These are phyloP conservation scores for Pelargonium hybrid DNA, from an alignment of 441 rosid genomes.

Conservation along the genomic window DNA sequence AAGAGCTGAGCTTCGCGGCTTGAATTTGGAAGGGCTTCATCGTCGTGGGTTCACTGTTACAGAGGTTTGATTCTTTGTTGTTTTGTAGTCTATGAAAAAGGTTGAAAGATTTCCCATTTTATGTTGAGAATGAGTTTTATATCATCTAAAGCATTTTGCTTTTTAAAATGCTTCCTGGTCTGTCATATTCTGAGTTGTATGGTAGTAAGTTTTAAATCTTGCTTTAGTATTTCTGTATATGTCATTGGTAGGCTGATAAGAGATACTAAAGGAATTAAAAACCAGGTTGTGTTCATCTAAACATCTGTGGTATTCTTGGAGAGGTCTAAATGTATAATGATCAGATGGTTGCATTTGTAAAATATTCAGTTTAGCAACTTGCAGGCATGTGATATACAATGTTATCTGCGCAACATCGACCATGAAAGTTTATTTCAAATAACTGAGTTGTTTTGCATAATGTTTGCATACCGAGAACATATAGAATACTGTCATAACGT, in stretches of 20 bases:
- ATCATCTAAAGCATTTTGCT: background rate
- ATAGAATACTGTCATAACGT: background rate
- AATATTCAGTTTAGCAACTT: background rate
- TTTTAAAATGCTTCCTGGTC: background rate
- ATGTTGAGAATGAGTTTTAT: background rate
- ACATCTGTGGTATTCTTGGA: background rate
- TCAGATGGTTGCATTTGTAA: background rate
- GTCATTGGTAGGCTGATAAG: background rate
- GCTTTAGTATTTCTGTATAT: no score
- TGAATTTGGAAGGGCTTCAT: conserved; percentile 78
- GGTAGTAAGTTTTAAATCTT: no score
- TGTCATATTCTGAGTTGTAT: background rate
- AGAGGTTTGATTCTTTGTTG: conserved; percentile 41
- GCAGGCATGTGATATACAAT: no score
- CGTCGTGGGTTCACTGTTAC: conserved; percentile 53
- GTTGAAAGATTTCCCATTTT: background rate
- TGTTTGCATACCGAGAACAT: background rate
- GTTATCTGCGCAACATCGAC: background rate
- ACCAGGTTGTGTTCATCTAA: background rate
- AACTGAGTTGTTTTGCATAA: background rate
- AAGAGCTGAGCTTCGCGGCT: conserved; percentile 82
- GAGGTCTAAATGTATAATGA: no score
- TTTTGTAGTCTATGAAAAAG: background rate
- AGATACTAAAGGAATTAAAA: background rate
- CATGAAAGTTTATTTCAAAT: no score